Base-by-base conservation (phyloP, 345 rosid genomes). In the Linum lewisii region DNA sequence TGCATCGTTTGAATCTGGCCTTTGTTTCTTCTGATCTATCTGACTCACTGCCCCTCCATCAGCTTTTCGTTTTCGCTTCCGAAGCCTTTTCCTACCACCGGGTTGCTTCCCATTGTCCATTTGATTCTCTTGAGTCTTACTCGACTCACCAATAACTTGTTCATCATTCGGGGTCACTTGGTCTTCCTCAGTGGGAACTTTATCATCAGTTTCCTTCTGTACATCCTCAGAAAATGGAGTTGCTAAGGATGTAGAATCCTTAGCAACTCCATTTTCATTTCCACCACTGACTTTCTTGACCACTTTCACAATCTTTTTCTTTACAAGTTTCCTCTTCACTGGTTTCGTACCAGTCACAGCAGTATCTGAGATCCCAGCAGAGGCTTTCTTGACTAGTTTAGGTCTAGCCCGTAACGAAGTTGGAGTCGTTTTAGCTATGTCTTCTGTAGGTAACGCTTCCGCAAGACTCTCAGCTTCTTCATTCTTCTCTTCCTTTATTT, bases 331-430 rank as follows among this genome's bases (percentile, higher is more conserved):
- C 47, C 14, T 55, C 62, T 65, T 19, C 57, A 67, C 50, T 47
- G 61, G 56, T 63, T 57, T 73, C 54, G 65, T 45, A 47, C 58
- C 54, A 11, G 54, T 23, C 45, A 18, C 11, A 14, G 71, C 58
- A 64, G 54, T 53, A 59, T 13, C 68, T 59, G 68, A 50, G 32
- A 47, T 66, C 61, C 69, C 72, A 25, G 63, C 77, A 21, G 68
- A 44, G 62, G 77, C 32, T 62, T 74, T 70, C 71, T 88, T 85
- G 24, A 52, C 67, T 36, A 72, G 64, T 59, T 67, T 79, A 22
- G 80, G 56, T 57, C 63, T 78, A n/a, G 69, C 77, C 73, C 57
- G 81, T 62, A 66, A 52, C 59, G 69, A 69, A 37, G 68, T 68
- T 44, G 68, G 59, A 21, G 58, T 62, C 77, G 67, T 65, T 63